Conservation (phyloP, 495 filamentous ascomycete genomes). For the Aspergillus carlsbadensis region DNA sequence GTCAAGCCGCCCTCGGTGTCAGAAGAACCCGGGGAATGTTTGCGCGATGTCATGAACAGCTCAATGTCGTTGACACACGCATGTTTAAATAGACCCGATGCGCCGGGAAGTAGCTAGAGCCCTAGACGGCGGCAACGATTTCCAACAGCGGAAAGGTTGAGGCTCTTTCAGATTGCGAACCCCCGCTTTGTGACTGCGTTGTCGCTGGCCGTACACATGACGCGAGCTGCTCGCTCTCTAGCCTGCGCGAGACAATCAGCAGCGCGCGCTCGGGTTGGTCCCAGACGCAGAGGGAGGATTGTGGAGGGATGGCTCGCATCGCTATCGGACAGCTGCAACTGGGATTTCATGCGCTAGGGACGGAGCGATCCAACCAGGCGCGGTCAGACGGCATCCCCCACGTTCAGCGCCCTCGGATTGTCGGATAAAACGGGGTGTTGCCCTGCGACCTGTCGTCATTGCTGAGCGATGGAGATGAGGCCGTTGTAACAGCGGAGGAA, state of each 20-base stretch:
- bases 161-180: constrained; percentile 11
- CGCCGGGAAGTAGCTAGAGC: too few relatives aligned
- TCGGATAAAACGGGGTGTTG: not conserved
- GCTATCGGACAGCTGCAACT: constrained; percentile 5
- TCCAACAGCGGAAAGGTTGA: constrained; percentile 3
- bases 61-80: not conserved
- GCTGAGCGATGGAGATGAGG: not conserved
- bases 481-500: not conserved
- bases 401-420: not conserved
- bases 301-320: not conserved
- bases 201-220: constrained; percentile 14
- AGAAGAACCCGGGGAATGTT: not conserved
- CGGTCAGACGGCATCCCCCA: not conserved
- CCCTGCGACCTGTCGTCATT: constrained; percentile 13
- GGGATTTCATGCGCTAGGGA: constrained; percentile 10
- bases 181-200: constrained; percentile 7
- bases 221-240: not conserved
- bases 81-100: not conserved
- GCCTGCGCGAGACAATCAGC: not conserved
- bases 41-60: not conserved
- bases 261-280: not conserved
- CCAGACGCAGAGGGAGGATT: not conserved
- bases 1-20: not conserved
- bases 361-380: constrained; percentile 13
- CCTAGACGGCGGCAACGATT: constrained; percentile 1